Evolutionary conservation across 495 filamentous ascomycete genomes (phyloP).

Genomic region (Cairneyella variabilis): DNA sequence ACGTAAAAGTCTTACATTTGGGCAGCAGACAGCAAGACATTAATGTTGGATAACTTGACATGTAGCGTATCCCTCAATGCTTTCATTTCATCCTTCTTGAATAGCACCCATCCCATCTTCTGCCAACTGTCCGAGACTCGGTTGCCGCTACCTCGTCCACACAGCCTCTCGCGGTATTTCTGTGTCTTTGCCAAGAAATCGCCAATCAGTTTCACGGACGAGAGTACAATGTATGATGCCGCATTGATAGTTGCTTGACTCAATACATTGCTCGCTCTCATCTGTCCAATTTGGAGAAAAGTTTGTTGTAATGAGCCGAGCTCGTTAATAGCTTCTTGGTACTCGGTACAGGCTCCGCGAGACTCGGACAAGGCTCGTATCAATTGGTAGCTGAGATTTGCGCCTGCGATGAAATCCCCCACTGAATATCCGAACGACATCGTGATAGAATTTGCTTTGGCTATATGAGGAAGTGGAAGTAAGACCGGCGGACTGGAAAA

Average conservation of each 20-base stretch:
- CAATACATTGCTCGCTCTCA: background rate
- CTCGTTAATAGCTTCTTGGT: slow-evolving; percentile 5
- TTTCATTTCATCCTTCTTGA: background rate
- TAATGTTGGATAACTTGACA: background rate
- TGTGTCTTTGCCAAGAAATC: background rate
- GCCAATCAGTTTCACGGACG: background rate
- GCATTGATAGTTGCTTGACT: slow-evolving; percentile 8
- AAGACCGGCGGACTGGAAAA: no score
- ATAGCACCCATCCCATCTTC: slow-evolving; percentile 7
- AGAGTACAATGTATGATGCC: background rate
- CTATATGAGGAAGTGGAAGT: no score
- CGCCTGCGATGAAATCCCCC: slow-evolving; percentile 10
- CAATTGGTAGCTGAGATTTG: background rate
- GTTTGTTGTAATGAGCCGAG: slow-evolving; percentile 1
- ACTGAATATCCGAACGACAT: slow-evolving; percentile 15
- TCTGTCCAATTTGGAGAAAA: background rate
- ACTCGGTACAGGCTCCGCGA: background rate
- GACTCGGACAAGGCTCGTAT: slow-evolving; percentile 7
- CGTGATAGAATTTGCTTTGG: no score
- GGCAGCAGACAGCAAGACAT: background rate
- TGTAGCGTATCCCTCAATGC: background rate
- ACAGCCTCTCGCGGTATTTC: background rate
- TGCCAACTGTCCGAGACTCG: background rate
- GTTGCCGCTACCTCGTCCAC: background rate
- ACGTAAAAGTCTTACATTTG: background rate